A percentile compares a stretch with the other conserved stretches of the same genome.
Conservation (phyloP, 345 rosid genomes). For the Lagerstroemia speciosa region DNA sequence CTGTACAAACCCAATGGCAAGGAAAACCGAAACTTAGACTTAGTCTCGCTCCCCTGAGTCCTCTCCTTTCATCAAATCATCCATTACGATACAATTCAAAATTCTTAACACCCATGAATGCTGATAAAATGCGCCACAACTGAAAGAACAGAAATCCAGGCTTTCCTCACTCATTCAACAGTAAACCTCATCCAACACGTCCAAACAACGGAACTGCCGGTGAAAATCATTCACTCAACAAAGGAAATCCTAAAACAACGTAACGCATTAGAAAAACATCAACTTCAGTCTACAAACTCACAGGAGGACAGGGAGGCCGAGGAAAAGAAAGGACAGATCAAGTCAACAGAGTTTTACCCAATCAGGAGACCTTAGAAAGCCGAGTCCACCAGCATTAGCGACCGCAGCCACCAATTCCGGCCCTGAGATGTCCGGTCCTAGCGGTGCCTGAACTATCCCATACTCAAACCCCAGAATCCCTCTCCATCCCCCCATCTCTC, state of each 20-base stretch:
- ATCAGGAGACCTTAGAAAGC: slow-evolving; percentile 78
- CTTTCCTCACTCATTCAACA: too few relatives aligned
- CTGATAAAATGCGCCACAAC: too few relatives aligned
- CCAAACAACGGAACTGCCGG: too few relatives aligned
- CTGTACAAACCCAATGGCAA: too few relatives aligned
- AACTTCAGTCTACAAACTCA: neutral
- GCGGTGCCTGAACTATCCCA: slow-evolving; percentile 75
- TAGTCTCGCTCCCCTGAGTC: too few relatives aligned
- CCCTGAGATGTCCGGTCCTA: slow-evolving; percentile 84
- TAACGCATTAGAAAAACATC: neutral
- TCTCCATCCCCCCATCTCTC: slow-evolving; percentile 40
- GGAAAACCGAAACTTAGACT: too few relatives aligned
- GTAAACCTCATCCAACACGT: too few relatives aligned
- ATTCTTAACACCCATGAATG: too few relatives aligned
- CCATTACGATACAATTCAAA: too few relatives aligned
- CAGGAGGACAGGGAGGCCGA: neutral
- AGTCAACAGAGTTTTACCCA: slow-evolving; percentile 32
- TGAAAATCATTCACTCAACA: too few relatives aligned
- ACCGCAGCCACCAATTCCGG: slow-evolving; percentile 94
- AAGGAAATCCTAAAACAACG: neutral
- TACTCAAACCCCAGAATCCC: slow-evolving; percentile 77
- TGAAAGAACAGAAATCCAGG: too few relatives aligned
- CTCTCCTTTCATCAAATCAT: too few relatives aligned
- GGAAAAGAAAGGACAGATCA: neutral
- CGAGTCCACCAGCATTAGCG: slow-evolving; percentile 79